Base-by-base conservation (phyloP, 2,329 filamentous ascomycete genomes). In the Alternaria sp. region DNA sequence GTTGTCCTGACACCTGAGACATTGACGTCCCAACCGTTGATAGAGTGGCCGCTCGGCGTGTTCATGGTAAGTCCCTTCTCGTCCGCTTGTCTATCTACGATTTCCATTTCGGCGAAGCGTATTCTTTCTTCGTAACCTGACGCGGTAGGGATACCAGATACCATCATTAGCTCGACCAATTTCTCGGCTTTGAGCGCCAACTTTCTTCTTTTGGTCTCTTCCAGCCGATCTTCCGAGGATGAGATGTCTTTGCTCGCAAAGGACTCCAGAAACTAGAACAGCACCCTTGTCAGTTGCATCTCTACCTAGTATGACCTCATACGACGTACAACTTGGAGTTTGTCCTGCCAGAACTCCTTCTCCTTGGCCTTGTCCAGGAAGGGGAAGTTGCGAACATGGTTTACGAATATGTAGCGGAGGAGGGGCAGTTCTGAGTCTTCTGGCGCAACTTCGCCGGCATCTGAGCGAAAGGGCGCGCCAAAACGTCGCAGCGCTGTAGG, bases 281-380 rank as follows among this genome's bases (percentile, higher is more conserved):
- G 51, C 46, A 36, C 18, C 43, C 28, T 39, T 51, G 65, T 76
- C 59, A 76, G 73, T 65, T 28, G 38, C 49, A 20, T 16, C 38
- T 32, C 18, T 26, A 38, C 28, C 43, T 32, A 38, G 39, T 63
- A 51, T 48, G 49, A 58, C 56, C 43, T 51, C 57, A 42, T 53
- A 51, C 43, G 57, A 89, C 91, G 69, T 81, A 96, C 92, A 75
- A 94, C 88, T 83, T 99, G 95, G 62, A 99, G 83, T 79, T 96
- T 98, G 77, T 98, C 93, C 81, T 99, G 95, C 95, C 95, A 99
- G 75, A 99, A 99, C 81, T 99, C 95, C 86, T 98, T 97, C 85
- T 99, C 95, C 74, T 88, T 91, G 22, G 95, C 95, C 84, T 96
- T 93, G 80, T 99, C 93, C 65, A 99, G 87, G 75, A 99, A 99